phyloP scores from a whole-genome alignment of 495 filamentous ascomycete species.

The Trichoderma gamsii region DNA sequence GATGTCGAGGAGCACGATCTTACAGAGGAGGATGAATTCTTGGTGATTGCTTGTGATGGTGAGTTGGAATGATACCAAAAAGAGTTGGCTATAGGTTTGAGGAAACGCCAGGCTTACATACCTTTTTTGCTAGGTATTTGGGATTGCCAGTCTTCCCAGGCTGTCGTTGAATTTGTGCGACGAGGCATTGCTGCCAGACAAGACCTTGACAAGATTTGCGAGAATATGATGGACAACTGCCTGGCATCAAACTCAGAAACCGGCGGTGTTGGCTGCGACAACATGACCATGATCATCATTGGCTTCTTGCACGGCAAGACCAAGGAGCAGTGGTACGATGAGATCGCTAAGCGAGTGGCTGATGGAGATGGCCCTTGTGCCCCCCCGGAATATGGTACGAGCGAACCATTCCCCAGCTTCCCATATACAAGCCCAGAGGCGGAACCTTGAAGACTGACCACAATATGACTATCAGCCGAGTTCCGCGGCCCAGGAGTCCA shows the following conservation, averaged over 20 bases:
- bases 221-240: slow-evolving; percentile 99
- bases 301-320: slow-evolving; percentile 82
- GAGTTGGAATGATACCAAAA: slow-evolving; percentile 25
- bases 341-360: slow-evolving; percentile 88
- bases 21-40: slow-evolving; percentile 89
- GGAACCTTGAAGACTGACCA: slow-evolving; percentile 46
- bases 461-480: slow-evolving; percentile 57
- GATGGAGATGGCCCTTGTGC: slow-evolving; percentile 97
- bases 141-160: slow-evolving; percentile 98
- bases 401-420: slow-evolving; percentile 10
- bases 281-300: slow-evolving; percentile 96
- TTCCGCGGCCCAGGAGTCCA: slow-evolving; percentile 89
- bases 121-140: slow-evolving; percentile 68
- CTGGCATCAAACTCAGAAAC: slow-evolving; percentile 95
- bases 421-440: slow-evolving; percentile 30
- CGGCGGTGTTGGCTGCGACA: slow-evolving; percentile 95
- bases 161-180: slow-evolving; percentile 92
- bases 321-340: slow-evolving; percentile 97
- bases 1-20: slow-evolving; percentile 89
- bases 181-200: slow-evolving; percentile 94
- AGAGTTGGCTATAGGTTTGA: slow-evolving; percentile 14
- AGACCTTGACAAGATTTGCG: slow-evolving; percentile 84
- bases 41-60: slow-evolving; percentile 98
- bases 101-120: slow-evolving; percentile 16
- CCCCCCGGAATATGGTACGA: slow-evolving; percentile 98